A percentile compares a stretch with the other conserved stretches of the same genome.
These are phyloP conservation scores for Aquilaria malaccensis DNA, from an alignment of 345 rosid species.

Conservation along the genomic window DNA sequence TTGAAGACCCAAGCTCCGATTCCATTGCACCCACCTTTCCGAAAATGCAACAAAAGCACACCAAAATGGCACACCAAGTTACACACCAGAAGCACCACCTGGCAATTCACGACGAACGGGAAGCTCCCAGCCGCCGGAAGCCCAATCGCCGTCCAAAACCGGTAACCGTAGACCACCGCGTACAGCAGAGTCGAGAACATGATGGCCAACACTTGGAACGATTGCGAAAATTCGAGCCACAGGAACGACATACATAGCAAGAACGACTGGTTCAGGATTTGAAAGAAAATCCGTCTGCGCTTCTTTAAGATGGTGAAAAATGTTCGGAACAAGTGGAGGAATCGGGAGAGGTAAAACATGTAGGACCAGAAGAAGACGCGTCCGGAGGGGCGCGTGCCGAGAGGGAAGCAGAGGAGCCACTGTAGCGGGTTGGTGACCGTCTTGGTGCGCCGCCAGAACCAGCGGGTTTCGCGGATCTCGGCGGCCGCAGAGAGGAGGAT, in stretches of 20 bases:
- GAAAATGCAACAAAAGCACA: constrained; percentile 57
- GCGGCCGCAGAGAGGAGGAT: constrained; percentile 65
- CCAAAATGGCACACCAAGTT: constrained; percentile 73
- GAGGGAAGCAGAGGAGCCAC: constrained; percentile 96
- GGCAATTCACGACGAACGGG: constrained; percentile 66
- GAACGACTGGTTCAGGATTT: constrained; percentile 60
- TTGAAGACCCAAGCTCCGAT: constrained; percentile 87
- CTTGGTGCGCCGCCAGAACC: constrained; percentile 67
- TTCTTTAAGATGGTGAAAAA: constrained; percentile 47
- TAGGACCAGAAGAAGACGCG: constrained; percentile 99
- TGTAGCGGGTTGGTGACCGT: constrained; percentile 48
- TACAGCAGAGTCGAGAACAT: constrained; percentile 53
- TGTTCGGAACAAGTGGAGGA: constrained; percentile 71
- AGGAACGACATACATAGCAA: constrained; percentile 67
- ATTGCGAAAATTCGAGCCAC: constrained; percentile 92
- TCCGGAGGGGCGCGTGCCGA: constrained; percentile 94
- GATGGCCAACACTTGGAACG: constrained; percentile 80
- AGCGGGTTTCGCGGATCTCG: constrained; percentile 82
- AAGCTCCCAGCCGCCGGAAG: constrained; percentile 53
- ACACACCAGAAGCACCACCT: constrained; percentile 50
- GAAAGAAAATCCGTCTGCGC: constrained; percentile 51
- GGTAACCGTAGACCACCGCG: constrained; percentile 75
- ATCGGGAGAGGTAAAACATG: constrained; percentile 77
- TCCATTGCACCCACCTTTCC: constrained; percentile 90
- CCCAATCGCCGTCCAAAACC: constrained; percentile 92